Evolutionary conservation across 1,284 basidiomycete genomes (phyloP).

Genomic region (Puccinia novopanici): DNA sequence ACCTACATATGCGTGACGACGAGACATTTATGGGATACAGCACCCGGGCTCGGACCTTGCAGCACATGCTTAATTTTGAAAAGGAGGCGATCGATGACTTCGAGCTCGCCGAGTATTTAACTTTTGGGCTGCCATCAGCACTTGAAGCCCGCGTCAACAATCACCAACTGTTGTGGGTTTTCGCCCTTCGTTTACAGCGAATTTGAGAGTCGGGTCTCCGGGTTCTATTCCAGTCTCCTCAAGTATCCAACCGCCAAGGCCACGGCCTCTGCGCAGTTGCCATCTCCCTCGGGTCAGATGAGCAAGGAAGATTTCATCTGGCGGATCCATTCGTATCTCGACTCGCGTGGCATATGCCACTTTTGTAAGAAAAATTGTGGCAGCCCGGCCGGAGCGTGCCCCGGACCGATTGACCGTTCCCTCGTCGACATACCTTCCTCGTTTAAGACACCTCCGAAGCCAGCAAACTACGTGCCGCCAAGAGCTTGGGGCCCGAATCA

Average conservation of each 20-base stretch:
- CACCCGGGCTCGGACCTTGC: slow-evolving; percentile 3
- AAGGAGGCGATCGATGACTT: not conserved
- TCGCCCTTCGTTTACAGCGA: not conserved
- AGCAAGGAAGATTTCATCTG: slow-evolving; percentile 4
- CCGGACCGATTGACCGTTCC: slow-evolving; percentile 4
- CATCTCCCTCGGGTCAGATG: not conserved
- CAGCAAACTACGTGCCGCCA: not conserved
- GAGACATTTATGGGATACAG: slow-evolving; percentile 14
- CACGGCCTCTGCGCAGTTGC: not conserved
- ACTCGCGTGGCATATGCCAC: slow-evolving; percentile 4
- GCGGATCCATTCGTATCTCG: slow-evolving; percentile 6
- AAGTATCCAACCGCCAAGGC: too few relatives aligned
- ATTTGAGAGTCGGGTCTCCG: not conserved
- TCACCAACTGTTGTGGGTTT: not conserved
- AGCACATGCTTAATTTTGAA: slow-evolving; percentile 13
- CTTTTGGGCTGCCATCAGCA: not conserved
- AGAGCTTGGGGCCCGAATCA: not conserved
- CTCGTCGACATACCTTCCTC: not conserved
- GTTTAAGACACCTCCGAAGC: slow-evolving; percentile 1
- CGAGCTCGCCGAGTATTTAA: too few relatives aligned
- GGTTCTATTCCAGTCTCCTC: not conserved
- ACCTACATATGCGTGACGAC: not conserved
- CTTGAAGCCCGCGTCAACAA: not conserved
- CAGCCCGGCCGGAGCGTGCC: not conserved
- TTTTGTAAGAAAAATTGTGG: slow-evolving; percentile 35